Percentiles rank a stretch among this genome's conserved stretches.
Evolutionary conservation across 2,329 filamentous ascomycete genomes (phyloP).

Genomic region (Lachnellula suecica): DNA sequence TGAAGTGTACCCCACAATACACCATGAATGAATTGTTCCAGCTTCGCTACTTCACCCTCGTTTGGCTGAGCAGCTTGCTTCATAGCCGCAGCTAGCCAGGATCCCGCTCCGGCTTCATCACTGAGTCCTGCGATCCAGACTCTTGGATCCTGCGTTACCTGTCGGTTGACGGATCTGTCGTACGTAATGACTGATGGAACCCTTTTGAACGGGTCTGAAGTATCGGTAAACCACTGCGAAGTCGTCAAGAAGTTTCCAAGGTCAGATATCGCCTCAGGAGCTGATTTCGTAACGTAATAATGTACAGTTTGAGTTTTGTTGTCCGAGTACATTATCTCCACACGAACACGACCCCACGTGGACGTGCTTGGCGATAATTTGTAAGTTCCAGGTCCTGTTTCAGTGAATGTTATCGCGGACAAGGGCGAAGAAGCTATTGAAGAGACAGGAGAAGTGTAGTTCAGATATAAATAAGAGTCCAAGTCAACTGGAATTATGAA

Average conservation of each 20-base stretch:
- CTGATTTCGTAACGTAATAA: conserved; percentile 53
- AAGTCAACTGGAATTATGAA: conserved; percentile 51
- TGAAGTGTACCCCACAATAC: conserved; percentile 52
- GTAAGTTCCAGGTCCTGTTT: conserved; percentile 36
- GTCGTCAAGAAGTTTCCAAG: conserved; percentile 55
- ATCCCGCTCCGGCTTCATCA: conserved; percentile 57
- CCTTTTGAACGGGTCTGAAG: conserved; percentile 52
- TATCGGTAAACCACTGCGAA: conserved; percentile 50
- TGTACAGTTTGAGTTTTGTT: conserved; percentile 52
- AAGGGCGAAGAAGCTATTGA: conserved; percentile 40
- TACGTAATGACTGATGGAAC: conserved; percentile 57
- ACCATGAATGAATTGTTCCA: conserved; percentile 53
- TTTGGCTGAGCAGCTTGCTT: conserved; percentile 54
- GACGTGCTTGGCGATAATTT: conserved; percentile 41
- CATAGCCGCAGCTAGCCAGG: conserved; percentile 53
- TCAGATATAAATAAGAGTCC: conserved; percentile 45
- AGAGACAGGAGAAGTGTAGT: conserved; percentile 38
- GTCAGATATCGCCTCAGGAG: conserved; percentile 42
- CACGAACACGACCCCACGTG: conserved; percentile 48
- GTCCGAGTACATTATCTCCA: conserved; percentile 48
- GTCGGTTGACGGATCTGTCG: conserved; percentile 45
- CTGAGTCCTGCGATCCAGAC: conserved; percentile 60
- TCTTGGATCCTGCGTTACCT: conserved; percentile 46
- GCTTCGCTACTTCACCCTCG: conserved; percentile 46
- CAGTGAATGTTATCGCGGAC: conserved; percentile 36